Evolutionary conservation across 805 yeast genomes (phyloP).

Genomic region (Cyberlindnera meyerae): DNA sequence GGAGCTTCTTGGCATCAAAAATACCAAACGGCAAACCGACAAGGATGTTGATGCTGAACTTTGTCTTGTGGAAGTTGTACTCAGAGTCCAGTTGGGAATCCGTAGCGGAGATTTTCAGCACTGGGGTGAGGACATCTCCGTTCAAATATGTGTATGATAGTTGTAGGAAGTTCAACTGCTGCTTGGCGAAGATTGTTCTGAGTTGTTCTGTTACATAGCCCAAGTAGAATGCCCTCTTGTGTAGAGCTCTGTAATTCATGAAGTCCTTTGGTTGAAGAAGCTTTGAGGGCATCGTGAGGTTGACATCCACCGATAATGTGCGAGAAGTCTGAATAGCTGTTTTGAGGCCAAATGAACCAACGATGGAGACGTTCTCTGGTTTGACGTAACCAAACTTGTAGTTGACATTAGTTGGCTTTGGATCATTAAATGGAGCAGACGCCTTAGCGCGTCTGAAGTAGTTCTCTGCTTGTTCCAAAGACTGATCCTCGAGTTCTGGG

Average conservation of each 20-base stretch:
- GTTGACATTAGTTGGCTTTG: conserved; percentile 70
- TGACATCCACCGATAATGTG: conserved; percentile 70
- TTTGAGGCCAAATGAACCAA: conserved; percentile 87
- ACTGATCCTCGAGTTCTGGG: conserved; percentile 47
- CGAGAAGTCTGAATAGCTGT: conserved; percentile 64
- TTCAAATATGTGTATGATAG: conserved; percentile 66
- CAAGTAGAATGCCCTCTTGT: conserved; percentile 83
- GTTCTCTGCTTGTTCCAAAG: conserved; percentile 55
- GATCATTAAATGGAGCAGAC: conserved; percentile 83
- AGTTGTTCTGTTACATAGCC: conserved; percentile 72
- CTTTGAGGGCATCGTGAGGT: conserved; percentile 73
- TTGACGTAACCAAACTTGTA: conserved; percentile 64
- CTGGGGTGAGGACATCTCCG: conserved; percentile 75
- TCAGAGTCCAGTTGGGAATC: conserved; percentile 40
- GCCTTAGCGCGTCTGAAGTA: conserved; percentile 48
- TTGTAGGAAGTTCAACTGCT: conserved; percentile 43
- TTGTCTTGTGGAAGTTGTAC: conserved; percentile 63
- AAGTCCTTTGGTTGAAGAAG: conserved; percentile 84
- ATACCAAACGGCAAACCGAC: conserved; percentile 67
- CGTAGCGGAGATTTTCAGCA: conserved; percentile 57
- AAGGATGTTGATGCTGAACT: conserved; percentile 65
- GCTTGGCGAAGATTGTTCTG: conserved; percentile 45
- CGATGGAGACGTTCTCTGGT: conserved; percentile 73
- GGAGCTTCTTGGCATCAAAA: conserved; percentile 71
- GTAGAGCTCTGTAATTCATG: conserved; percentile 81